Evolutionary conservation across 2,329 filamentous ascomycete species (phyloP), one percentile per base, ranked within the genome.

Genomic region (Arthrobotrys entomopaga): DNA sequence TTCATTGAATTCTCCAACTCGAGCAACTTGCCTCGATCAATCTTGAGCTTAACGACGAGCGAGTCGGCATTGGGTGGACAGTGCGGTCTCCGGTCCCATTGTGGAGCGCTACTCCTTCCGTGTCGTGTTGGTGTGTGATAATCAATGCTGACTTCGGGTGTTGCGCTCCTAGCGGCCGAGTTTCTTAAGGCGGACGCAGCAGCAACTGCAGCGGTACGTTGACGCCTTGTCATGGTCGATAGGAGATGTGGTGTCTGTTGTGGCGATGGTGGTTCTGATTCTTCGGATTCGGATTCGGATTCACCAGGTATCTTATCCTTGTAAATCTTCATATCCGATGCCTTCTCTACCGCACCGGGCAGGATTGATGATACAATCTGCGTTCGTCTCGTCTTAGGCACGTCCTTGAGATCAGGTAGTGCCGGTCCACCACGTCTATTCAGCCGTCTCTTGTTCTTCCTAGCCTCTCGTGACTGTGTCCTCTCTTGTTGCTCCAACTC

Each of bases 331-430:
- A 79, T 75, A 43, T 79, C 77, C 7, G 73, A 67, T 19, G 78
- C 73, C 70, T 78, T 78, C 49, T 77, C 75, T 15, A 79, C 94
- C 3, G 92, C 92, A 22, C 94, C 95, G 15, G 95, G 95, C 70
- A 99, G 87, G 19, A 96, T 93, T 2, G 92, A 93, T 8, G 94
- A 97, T 0, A 99, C 92, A 60, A 98, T 87, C 77, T 97, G 86
- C 0, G 94, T 97, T 53, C 95, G 89, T 66, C 98, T 94, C 0
- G 95, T 98, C 59, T 94, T 88, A 82, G 95, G 94, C 64, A 93
- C 88, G 79, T 99, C 95, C 81, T 96, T 97, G 70, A 99, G 88
- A 82, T 99, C 95, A n/a, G 95, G 95, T 46, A 99, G 84, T 72
- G 92, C 91, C 4, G 95, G 95, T 0, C 95, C 95, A 76, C 95